A percentile compares a stretch with the other conserved stretches of the same genome.
These are phyloP conservation scores for Taiwanofungus camphoratus DNA, from an alignment of 1,284 basidiomycete genomes.

Conservation along the genomic window DNA sequence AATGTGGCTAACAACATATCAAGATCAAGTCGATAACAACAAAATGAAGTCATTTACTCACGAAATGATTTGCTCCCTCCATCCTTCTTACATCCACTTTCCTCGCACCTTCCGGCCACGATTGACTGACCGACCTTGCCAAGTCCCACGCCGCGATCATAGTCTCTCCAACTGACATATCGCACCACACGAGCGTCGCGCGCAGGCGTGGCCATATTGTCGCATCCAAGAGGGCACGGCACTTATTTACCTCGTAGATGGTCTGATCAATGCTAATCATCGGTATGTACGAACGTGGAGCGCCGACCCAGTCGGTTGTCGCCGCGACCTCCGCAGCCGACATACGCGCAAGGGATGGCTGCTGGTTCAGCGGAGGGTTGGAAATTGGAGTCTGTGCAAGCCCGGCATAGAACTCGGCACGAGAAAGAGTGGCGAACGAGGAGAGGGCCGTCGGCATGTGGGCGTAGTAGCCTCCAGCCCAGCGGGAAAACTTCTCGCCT, in stretches of 20 bases:
- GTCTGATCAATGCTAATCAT: conserved; percentile 3
- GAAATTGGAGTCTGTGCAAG: background rate
- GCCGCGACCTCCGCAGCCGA: conserved; percentile 3
- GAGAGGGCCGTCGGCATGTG: conserved; percentile 5
- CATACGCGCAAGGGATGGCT: conserved; percentile 3
- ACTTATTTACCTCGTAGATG: conserved; percentile 8
- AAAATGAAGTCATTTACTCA: background rate
- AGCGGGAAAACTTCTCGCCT: conserved; percentile 1
- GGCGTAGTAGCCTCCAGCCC: conserved; percentile 8
- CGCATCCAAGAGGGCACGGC: conserved; percentile 1
- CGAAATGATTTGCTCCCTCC: conserved; percentile 9
- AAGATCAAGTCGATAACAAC: conserved; percentile 31
- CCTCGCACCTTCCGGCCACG: background rate
- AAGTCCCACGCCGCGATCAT: conserved; percentile 2
- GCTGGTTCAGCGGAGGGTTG: background rate
- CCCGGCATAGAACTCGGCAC: conserved; percentile 2
- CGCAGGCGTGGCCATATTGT: conserved; percentile 7
- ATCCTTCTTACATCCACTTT: background rate
- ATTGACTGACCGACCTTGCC: background rate
- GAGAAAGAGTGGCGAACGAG: background rate
- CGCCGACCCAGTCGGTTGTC: conserved; percentile 1
- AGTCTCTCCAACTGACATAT: conserved; percentile 3
- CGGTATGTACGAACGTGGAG: conserved; percentile 3
- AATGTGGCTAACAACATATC: conserved; percentile 5
- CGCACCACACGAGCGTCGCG: conserved; percentile 6